Evolutionary conservation across 371 early-diverging fungal species (phyloP).

Genomic region (Mortierella polycephala): DNA sequence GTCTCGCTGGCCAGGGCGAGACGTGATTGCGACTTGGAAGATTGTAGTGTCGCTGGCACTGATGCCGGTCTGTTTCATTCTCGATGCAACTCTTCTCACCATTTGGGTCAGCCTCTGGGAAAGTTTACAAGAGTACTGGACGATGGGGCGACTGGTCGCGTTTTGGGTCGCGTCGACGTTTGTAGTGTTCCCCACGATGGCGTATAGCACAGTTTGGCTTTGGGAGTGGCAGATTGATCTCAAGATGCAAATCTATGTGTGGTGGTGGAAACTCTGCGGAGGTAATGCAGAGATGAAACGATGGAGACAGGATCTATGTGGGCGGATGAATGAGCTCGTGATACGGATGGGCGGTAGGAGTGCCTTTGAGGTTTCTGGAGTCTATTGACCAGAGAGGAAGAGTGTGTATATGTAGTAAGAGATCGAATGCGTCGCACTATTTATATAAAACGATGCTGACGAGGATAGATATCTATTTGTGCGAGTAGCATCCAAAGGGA

Average conservation of each 20-base stretch:
- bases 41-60: conserved; percentile 50
- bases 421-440: too few species aligned
- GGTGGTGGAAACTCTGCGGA: conserved; percentile 53
- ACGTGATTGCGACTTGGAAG: conserved; percentile 60
- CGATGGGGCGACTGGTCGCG: conserved; percentile 13
- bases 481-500: too few species aligned
- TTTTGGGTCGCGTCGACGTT: conserved; percentile 31
- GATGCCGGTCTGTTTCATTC: conserved; percentile 47
- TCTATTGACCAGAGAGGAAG: conserved; percentile 1
- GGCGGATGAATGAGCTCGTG: conserved; percentile 28
- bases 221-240: conserved; percentile 56
- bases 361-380: conserved; percentile 30
- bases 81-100: conserved; percentile 35
- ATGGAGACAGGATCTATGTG: conserved; percentile 45
- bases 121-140: conserved; percentile 17
- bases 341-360: conserved; percentile 32
- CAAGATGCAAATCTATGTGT: conserved; percentile 48
- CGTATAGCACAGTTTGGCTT: conserved; percentile 50
- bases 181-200: conserved; percentile 36
- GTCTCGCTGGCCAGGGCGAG: conserved; percentile 57
- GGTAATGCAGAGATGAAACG: conserved; percentile 49
- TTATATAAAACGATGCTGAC: background rate
- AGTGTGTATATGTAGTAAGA: background rate
- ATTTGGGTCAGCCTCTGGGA: conserved; percentile 25
- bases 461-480: too few species aligned